Base-by-base conservation (phyloP, 2,329 filamentous ascomycete genomes). In the Clarireedia sp. region DNA sequence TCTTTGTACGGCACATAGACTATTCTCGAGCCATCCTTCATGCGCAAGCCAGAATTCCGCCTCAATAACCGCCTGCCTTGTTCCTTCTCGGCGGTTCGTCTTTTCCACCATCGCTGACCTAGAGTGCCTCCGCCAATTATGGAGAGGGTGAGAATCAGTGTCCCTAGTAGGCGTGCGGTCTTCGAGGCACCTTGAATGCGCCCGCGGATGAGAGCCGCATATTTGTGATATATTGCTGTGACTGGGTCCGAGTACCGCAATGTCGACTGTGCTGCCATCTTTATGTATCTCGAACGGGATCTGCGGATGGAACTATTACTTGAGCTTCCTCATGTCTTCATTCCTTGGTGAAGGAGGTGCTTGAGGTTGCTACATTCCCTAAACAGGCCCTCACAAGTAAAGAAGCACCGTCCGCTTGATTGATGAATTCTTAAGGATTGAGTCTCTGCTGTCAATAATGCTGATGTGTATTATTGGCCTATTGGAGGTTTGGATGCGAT, bases 1-100 rank as follows among this genome's bases (percentile, higher is more conserved):
- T 90, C 82, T 70, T 89, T 90, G 72, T 96, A 94, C 2, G 92
- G 91, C 26, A 99, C 94, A 68, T 94, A 97, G 57, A 99, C 94
- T 14, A 90, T 95, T 54, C 94, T 81, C 48, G 90, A 92, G 49
- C 94, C 94, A 76, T 97, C 94, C 73, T 96, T 96, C 65, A 92
- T 90, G 72, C 88, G 83, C 60, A 97, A 77, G 66, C 90, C 95
- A 33, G 92, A 97, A 72, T 99, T 99, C 58, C 89, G 86, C 56
- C 94, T 83, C 60, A 97, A 75, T 52, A 99, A 78, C 61, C 88
- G 87, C 60, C 82, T 79, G 5, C 91, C 91, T 63, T 90, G 87
- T 64, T 94, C 90, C 62, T 82, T 85, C 72, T 97, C 92, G 60
- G 83, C 84, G 48, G 81, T 82, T 58, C 83, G 79, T 56, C 78